Evolutionary conservation across 345 rosid genomes (phyloP).

Genomic region (Microthlaspi erraticum): DNA sequence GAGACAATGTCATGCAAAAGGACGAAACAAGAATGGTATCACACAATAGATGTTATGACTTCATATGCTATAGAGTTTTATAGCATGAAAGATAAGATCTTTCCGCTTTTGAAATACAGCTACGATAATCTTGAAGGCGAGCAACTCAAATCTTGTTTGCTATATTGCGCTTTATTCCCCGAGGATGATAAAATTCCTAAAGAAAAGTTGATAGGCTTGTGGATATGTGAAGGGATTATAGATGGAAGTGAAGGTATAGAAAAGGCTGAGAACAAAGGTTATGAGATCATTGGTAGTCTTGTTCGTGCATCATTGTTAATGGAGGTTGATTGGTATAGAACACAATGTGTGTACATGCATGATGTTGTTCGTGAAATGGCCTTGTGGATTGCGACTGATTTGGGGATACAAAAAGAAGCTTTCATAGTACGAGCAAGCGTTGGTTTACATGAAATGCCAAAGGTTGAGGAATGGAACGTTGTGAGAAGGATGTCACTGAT

Average conservation of each 20-base stretch:
- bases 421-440: background rate
- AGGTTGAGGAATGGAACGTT: conserved; percentile 18
- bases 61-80: conserved; percentile 27
- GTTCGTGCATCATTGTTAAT: conserved; percentile 47
- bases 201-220: conserved; percentile 39
- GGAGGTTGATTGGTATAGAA: conserved; percentile 22
- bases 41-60: conserved; percentile 40
- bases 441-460: conserved; percentile 27
- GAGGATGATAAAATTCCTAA: conserved; percentile 34
- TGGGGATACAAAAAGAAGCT: conserved; percentile 3
- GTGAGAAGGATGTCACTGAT: conserved; percentile 44
- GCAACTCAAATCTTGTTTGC: conserved; percentile 40
- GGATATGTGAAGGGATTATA: conserved; percentile 44
- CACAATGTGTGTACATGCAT: conserved; percentile 47
- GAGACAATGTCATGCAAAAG: conserved; percentile 46
- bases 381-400: conserved; percentile 37
- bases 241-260: conserved; percentile 36
- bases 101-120: conserved; percentile 46
- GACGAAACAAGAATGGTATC: conserved; percentile 51
- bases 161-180: conserved; percentile 50
- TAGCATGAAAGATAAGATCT: conserved; percentile 39
- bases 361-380: conserved; percentile 43
- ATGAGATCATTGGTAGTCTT: conserved; percentile 39
- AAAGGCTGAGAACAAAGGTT: conserved; percentile 35
- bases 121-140: conserved; percentile 30